These are phyloP conservation scores for Ustilaginoidea virens DNA, from an alignment of 2,329 filamentous ascomycete genomes.

Conservation along the genomic window DNA sequence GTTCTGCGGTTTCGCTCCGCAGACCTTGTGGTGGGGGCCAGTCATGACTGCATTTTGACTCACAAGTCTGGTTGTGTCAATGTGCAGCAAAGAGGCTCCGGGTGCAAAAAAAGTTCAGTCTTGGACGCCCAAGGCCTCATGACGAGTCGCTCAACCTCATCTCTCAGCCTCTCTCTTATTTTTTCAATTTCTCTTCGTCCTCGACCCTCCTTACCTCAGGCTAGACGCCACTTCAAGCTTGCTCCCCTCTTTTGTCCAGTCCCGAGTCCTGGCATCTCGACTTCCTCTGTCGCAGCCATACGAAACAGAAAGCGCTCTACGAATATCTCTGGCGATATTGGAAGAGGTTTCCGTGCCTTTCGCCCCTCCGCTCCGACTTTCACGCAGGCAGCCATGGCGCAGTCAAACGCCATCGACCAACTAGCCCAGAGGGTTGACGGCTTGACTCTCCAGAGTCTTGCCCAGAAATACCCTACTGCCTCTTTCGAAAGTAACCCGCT, in stretches of 20 bases:
- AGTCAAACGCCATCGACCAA: conserved; percentile 3
- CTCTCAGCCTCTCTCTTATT: neutral
- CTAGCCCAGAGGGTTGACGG: conserved; percentile 6
- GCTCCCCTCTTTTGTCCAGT: neutral
- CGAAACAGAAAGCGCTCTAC: too few relatives aligned
- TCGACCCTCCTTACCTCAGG: conserved; percentile 1
- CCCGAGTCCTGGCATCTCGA: conserved; percentile 1
- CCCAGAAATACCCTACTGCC: conserved; percentile 31
- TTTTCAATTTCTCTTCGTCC: neutral
- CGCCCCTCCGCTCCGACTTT: neutral
- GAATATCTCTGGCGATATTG: too few relatives aligned
- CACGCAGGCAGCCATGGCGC: conserved; percentile 2
- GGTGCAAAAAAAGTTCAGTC: conserved; percentile 2
- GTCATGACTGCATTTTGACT: conserved; percentile 3
- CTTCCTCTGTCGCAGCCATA: conserved; percentile 1
- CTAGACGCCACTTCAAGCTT: conserved; percentile 2
- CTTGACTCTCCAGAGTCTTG: conserved; percentile 3
- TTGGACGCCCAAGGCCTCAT: conserved; percentile 2
- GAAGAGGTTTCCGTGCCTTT: neutral
- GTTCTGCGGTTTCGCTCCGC: conserved; percentile 2
- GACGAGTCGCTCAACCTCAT: conserved; percentile 1
- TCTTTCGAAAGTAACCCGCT: conserved; percentile 58
- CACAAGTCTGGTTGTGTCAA: conserved; percentile 4
- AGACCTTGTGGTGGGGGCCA: conserved; percentile 3
- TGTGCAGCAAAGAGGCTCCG: too few relatives aligned